phyloP scores from a whole-genome alignment of 306 rosid genomes.

The Begonia peltatifolia region DNA sequence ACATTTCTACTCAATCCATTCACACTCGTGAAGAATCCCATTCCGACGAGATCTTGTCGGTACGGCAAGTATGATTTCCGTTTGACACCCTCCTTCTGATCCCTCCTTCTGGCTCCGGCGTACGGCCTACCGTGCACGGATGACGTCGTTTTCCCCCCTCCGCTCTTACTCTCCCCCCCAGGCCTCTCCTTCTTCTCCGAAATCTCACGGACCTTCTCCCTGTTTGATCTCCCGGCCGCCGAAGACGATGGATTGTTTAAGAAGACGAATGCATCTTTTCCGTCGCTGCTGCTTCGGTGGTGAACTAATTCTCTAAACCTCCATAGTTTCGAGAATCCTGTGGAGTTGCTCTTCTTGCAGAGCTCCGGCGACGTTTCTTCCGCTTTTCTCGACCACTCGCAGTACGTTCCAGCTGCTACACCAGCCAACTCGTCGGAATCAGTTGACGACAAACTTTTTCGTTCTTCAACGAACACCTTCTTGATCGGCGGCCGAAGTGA shows the following conservation, averaged over 20 bases:
- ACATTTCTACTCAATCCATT: conserved; percentile 50
- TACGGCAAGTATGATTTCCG: conserved; percentile 75
- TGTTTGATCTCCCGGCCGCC: conserved; percentile 3
- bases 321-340: conserved; percentile 74
- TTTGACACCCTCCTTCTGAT: conserved; percentile 48
- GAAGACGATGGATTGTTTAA: conserved; percentile 16
- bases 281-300: conserved; percentile 63
- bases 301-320: conserved; percentile 40
- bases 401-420: conserved; percentile 32
- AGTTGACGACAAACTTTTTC: conserved; percentile 3
- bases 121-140: conserved; percentile 58
- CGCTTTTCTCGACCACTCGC: conserved; percentile 43
- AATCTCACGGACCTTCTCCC: neutral
- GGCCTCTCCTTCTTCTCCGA: neutral
- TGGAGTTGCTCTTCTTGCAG: conserved; percentile 59
- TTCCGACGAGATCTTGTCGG: conserved; percentile 45
- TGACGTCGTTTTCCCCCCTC: conserved; percentile 38
- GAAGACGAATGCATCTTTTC: conserved; percentile 67
- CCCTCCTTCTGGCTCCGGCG: conserved; percentile 27
- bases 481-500: conserved; percentile 27
- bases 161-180: conserved; percentile 16
- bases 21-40: conserved; percentile 57
- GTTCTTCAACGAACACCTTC: conserved; percentile 36
- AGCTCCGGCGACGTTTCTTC: conserved; percentile 24
- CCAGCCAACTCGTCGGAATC: conserved; percentile 18